These are phyloP conservation scores for Malus domestica DNA, from an alignment of 306 rosid species.

Conservation along the genomic window DNA sequence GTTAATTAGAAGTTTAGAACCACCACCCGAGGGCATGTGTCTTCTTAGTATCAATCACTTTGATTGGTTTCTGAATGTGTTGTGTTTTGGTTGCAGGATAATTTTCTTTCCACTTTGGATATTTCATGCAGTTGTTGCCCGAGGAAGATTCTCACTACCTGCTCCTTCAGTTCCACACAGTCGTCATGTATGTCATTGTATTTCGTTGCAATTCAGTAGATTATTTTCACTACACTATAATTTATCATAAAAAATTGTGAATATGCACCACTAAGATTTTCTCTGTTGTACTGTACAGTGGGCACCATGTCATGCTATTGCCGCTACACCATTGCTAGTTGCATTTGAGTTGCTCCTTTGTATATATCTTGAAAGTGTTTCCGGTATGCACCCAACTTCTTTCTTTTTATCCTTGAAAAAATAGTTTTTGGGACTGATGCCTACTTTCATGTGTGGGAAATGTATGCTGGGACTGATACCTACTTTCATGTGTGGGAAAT, in stretches of 20 bases:
- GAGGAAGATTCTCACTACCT: constrained; percentile 97
- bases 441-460: not conserved
- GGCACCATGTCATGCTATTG: constrained; percentile 99
- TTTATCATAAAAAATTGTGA: not conserved
- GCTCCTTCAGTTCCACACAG: constrained; percentile 95
- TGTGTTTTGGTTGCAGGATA: constrained; percentile 44
- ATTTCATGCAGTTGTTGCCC: constrained; percentile 86
- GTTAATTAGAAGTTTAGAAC: not conserved
- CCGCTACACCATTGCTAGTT: constrained; percentile 81
- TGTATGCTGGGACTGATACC: constrained; percentile 7
- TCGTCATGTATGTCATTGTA: constrained; percentile 57
- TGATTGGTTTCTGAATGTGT: not conserved
- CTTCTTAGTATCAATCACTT: not conserved
- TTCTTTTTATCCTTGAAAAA: not conserved
- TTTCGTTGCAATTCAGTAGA: constrained; percentile 12
- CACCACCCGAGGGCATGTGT: not conserved
- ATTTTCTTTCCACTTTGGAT: constrained; percentile 86
- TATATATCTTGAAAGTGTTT: constrained; percentile 80
- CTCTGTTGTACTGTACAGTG: constrained; percentile 79
- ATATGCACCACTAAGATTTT: constrained; percentile 1
- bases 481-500: not conserved
- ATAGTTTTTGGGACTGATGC: constrained; percentile 1
- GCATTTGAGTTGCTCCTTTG: constrained; percentile 97
- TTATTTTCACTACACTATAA: not conserved
- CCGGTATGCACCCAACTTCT: constrained; percentile 43